A percentile compares a stretch with the other conserved stretches of the same genome.
These are phyloP conservation scores for Margaritispora aquatica DNA, from an alignment of 495 filamentous ascomycete species.

Conservation along the genomic window DNA sequence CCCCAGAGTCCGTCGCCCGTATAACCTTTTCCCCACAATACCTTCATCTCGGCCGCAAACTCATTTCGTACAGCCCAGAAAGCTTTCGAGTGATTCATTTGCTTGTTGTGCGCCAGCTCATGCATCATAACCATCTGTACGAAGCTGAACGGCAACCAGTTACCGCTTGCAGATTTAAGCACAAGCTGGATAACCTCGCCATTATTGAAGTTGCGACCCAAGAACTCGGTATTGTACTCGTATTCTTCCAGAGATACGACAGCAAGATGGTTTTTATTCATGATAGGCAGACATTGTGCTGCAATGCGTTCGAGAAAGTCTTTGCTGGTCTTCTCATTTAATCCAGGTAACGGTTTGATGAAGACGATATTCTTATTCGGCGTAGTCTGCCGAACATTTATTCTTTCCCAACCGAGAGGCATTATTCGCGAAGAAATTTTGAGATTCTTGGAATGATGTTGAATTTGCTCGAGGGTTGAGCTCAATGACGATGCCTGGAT, in stretches of 20 bases:
- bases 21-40: slow-evolving; percentile 57
- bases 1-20: slow-evolving; percentile 78
- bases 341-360: slow-evolving; percentile 65
- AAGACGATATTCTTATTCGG: slow-evolving; percentile 68
- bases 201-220: slow-evolving; percentile 69
- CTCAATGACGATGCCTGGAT: neutral
- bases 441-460: too few relatives aligned
- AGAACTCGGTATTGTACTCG: slow-evolving; percentile 65
- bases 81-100: slow-evolving; percentile 71
- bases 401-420: slow-evolving; percentile 60
- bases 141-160: slow-evolving; percentile 68
- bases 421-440: slow-evolving; percentile 37
- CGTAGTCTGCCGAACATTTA: slow-evolving; percentile 58
- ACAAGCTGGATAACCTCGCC: slow-evolving; percentile 81
- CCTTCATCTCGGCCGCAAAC: slow-evolving; percentile 58
- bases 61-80: slow-evolving; percentile 61
- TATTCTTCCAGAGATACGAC: slow-evolving; percentile 75
- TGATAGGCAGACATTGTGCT: slow-evolving; percentile 69
- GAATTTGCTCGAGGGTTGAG: neutral
- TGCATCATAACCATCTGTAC: slow-evolving; percentile 89
- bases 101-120: slow-evolving; percentile 69
- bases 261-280: slow-evolving; percentile 59
- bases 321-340: slow-evolving; percentile 50
- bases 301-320: slow-evolving; percentile 72
- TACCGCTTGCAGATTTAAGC: slow-evolving; percentile 52